Conservation (phyloP, 345 rosid genomes). For the Eucalyptus rudis region DNA sequence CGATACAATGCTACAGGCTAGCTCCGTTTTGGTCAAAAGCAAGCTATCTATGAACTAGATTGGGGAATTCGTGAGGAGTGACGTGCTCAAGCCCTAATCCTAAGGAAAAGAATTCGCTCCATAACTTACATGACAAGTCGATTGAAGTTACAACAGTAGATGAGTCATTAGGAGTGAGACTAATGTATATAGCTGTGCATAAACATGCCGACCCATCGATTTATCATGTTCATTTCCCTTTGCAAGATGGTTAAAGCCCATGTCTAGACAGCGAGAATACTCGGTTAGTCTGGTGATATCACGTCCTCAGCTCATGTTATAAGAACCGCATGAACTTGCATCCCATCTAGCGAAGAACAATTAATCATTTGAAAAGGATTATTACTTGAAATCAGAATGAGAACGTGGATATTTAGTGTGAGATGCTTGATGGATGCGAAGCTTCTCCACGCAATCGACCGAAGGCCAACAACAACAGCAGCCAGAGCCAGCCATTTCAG, state of each 20-base stretch:
- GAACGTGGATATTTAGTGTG: conserved; percentile 43
- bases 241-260: background rate
- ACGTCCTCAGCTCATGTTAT: background rate
- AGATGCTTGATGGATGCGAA: conserved; percentile 23
- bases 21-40: background rate
- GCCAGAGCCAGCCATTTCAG: conserved; percentile 54
- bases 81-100: background rate
- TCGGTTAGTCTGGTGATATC: background rate
- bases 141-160: background rate
- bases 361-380: background rate
- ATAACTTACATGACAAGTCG: background rate
- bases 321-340: background rate
- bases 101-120: background rate
- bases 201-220: background rate
- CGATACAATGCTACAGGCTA: background rate
- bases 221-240: background rate
- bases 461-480: conserved; percentile 45
- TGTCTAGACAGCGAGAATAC: background rate
- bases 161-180: background rate
- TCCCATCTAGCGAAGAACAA: background rate
- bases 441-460: conserved; percentile 34
- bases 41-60: background rate
- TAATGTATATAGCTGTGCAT: background rate
- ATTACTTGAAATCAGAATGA: conserved; percentile 58
- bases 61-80: background rate